Percentiles rank a stretch among this genome's conserved stretches.
Evolutionary conservation across 225 moss, liverwort and hornwort species (phyloP).

Genomic region (Rhytidiadelphus loreus): DNA sequence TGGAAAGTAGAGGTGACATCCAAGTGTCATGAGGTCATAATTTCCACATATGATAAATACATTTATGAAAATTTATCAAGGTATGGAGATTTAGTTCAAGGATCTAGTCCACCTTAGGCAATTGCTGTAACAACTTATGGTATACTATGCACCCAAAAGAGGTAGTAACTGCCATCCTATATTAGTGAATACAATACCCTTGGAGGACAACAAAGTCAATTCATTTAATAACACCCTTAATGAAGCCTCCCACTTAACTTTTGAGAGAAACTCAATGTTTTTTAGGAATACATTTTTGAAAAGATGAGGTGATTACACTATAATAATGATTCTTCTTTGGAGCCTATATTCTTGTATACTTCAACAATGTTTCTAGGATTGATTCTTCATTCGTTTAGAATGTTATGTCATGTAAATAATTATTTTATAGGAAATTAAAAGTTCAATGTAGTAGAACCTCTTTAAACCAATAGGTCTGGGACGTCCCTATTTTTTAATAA

Average conservation of each 20-base stretch:
- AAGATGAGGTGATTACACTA: too few species aligned
- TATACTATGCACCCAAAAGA: too few species aligned
- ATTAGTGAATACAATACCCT: rapidly evolving
- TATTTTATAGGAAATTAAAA: background rate
- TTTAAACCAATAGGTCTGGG: too few species aligned
- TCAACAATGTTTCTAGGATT: rapidly evolving
- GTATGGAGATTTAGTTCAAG: background rate
- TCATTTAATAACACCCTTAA: background rate
- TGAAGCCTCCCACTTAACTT: background rate
- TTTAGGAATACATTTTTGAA: rapidly evolving
- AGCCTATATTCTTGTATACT: background rate
- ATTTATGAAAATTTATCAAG: background rate
- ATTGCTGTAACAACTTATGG: rapidly evolving
- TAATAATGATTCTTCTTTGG: too few species aligned
- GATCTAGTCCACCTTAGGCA: background rate
- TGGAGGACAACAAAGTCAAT: background rate
- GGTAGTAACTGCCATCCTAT: too few species aligned
- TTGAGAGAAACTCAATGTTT: background rate
- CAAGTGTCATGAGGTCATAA: background rate
- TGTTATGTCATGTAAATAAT: background rate
- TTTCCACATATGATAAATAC: background rate
- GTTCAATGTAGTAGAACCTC: too few species aligned
- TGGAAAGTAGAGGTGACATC: background rate
- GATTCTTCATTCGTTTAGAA: too few species aligned
- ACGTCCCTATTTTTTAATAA: too few species aligned